phyloP scores from a whole-genome alignment of 2,329 filamentous ascomycete species.

The Colletotrichum sp. region DNA sequence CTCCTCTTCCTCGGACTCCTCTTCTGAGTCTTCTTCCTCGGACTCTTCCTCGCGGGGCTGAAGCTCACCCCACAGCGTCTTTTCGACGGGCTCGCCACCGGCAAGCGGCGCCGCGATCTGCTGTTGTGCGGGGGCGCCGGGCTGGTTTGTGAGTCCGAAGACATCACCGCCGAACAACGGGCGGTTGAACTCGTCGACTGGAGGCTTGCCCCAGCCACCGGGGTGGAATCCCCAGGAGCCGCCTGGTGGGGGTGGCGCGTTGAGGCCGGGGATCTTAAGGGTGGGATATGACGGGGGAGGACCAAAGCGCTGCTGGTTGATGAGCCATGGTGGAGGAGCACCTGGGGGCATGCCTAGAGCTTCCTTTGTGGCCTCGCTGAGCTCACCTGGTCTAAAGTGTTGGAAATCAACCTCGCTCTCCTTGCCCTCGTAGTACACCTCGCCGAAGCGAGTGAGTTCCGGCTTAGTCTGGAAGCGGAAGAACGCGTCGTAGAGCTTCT shows the following conservation, averaged over 20 bases:
- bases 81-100: conserved; percentile 81
- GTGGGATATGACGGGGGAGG: conserved; percentile 94
- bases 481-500: conserved; percentile 97
- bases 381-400: conserved; percentile 86
- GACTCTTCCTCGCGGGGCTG: conserved; percentile 80
- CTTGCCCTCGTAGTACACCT: conserved; percentile 99
- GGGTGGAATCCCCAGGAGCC: conserved; percentile 95
- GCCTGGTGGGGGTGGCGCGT: conserved; percentile 88
- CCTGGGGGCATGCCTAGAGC: conserved; percentile 93
- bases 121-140: conserved; percentile 36
- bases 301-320: conserved; percentile 94
- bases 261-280: conserved; percentile 93
- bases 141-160: conserved; percentile 72
- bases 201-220: conserved; percentile 95
- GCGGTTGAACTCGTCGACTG: conserved; percentile 89
- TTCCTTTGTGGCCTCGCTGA: conserved; percentile 89
- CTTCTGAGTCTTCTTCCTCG: conserved; percentile 75
- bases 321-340: conserved; percentile 94
- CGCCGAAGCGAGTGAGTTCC: conserved; percentile 89
- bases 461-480: conserved; percentile 98
- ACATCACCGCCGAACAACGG: conserved; percentile 95
- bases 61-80: conserved; percentile 89
- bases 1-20: conserved; percentile 73
- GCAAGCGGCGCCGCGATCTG: conserved; percentile 38
- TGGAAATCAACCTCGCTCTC: conserved; percentile 95